Evolutionary conservation across 2,329 filamentous ascomycete species (phyloP), one percentile per base, ranked within the genome.

Genomic region (Gyromitra esculenta): DNA sequence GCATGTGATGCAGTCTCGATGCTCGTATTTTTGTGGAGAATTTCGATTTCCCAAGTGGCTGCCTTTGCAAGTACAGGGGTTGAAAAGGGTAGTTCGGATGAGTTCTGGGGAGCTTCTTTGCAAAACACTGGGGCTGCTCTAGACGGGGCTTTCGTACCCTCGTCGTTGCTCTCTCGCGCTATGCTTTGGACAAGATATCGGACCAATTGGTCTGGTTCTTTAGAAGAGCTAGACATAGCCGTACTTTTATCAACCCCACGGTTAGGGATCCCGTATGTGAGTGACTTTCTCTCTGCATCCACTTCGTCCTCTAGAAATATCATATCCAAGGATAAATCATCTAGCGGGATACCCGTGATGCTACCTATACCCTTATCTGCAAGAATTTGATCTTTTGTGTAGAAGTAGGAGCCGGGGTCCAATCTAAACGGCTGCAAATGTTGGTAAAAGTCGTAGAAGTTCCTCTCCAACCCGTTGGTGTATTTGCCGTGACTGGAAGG

Each of bases 11-110:
- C 15, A 9, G 50, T 8, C 21, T 52, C 11, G 15, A 21, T 15
- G 35, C 50, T 65, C 25, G 37, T 25, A 31, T 35, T 1, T 45
- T 64, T 45, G 15, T 73, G 62, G 4, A 73, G 37, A 1, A 1
- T 8, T 1, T 73, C 62, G 13, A 73, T 56, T 7, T 73, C 69
- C 69, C 69, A 73, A 57, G 69, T 57, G 13, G 9, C 64, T 9
- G 15, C 13, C 11, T 4, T 31, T 18, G 39, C 39, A 31, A 59
- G 62, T 5, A 73, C 3, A 8, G 48, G 63, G 8, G 35, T 41
- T 9, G n/a, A 41, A 39, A 54, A 54, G 25, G 39, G 37, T 1
- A 2, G n/a, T 13, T 43, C 6, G 18, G 59, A 15, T 9, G 39
- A 21, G 8, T 21, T 5, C 5, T 43, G 37, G 2, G 9, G 18